Base-by-base conservation (phyloP, 2,329 filamentous ascomycete genomes). In the Fusarium paranaense region DNA sequence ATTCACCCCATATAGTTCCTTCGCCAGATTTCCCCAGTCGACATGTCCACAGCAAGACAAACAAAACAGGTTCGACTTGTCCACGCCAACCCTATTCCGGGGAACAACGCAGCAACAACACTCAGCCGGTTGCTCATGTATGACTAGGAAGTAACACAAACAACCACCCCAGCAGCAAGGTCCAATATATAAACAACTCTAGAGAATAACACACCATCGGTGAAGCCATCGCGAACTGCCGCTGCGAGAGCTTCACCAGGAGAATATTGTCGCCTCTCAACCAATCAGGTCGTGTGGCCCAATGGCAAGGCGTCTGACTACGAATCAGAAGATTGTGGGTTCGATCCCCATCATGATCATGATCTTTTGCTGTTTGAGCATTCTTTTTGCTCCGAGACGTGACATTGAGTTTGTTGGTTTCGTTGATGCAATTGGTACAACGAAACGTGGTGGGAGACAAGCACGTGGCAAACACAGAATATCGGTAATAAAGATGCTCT, bases 241-340 rank as follows among this genome's bases (percentile, higher is more conserved):
- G 3, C 42, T 50, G 45, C 8, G 25, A n/a, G 45, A 52, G 47
- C 47, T 52, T 52, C 47, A 52, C 47, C 47, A 20, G 3, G 27
- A n/a, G 47, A 52, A 52, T 52, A 52, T 32, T 27, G 27, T 52
- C 6, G 18, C 9, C 18, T 6, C 3, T 52, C 47, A 52, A 32
- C 47, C 47, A 52, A 52, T 52, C 47, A 52, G 47, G 47, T 52
- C 47, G 47, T 52, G 71, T 74, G 71, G 71, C 71, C 71, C 69
- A 76, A 76, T 76, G 74, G 75, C 73, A 76, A 73, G 74, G 75
- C 74, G 73, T 76, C 75, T 77, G 73, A 75, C 75, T 76, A 76
- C 75, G 75, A 77, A 77, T 76, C 75, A 77, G 75, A 69, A 77
- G 75, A 77, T 77, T 70, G 69, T 71, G 70, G 75, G 75, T 77